Percentiles rank a stretch among this genome's conserved stretches.
Conservation (phyloP, 2,329 filamentous ascomycete genomes). For the Gnomoniopsis sp. region DNA sequence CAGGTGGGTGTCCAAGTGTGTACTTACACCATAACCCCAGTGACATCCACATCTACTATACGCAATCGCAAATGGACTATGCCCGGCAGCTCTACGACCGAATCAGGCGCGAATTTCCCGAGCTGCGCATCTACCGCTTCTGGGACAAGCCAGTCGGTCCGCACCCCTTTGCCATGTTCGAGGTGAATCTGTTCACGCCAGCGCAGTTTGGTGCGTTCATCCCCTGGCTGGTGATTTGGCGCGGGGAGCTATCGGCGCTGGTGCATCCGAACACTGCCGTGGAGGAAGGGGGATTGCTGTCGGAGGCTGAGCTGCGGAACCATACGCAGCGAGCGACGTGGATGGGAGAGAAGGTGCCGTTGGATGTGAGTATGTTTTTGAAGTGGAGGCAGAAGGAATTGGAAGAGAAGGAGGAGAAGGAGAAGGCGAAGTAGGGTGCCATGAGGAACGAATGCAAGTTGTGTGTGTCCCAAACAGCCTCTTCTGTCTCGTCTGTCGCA, state of each 20-base stretch:
- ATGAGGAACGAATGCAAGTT: neutral
- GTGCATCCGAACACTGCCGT: constrained; percentile 75
- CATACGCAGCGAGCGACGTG: constrained; percentile 69
- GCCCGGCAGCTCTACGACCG: constrained; percentile 73
- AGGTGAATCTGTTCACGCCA: constrained; percentile 83
- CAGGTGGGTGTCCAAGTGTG: neutral
- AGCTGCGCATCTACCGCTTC: constrained; percentile 75
- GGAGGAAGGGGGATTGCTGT: constrained; percentile 30
- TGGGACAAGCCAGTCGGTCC: constrained; percentile 78
- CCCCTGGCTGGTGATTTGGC: constrained; percentile 77
- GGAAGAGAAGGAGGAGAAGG: constrained; percentile 5
- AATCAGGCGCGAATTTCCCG: constrained; percentile 80
- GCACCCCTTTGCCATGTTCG: constrained; percentile 85
- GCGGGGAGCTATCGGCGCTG: constrained; percentile 74
- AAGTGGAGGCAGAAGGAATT: constrained; percentile 1
- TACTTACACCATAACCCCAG: constrained; percentile 30
- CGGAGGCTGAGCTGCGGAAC: constrained; percentile 43
- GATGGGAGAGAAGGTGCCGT: constrained; percentile 65
- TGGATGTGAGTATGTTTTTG: constrained; percentile 52
- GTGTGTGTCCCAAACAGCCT: neutral
- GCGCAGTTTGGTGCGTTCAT: constrained; percentile 87
- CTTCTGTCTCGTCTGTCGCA: too few species aligned
- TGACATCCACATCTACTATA: constrained; percentile 84
- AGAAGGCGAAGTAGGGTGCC: neutral
- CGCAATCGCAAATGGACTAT: constrained; percentile 63